Base-by-base conservation (phyloP, 352 stramenopile species). In the Globisporangium carolinianum region DNA sequence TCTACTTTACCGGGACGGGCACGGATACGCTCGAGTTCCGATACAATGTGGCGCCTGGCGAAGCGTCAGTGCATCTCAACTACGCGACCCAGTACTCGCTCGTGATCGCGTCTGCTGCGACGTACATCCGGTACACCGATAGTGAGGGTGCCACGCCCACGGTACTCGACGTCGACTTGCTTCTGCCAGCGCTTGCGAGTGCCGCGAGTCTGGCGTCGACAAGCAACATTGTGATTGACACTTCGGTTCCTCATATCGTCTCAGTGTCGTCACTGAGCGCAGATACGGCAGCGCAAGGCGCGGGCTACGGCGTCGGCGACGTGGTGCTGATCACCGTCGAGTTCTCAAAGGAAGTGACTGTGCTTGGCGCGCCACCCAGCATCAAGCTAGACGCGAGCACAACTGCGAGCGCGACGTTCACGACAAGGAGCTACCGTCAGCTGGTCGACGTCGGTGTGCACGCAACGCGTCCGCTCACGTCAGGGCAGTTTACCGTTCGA, bases 401-500 rank as follows among this genome's bases (percentile, higher is more conserved):
- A 0, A 67, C 55, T 1, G 58, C 58, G 15, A 7, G 39, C 3
- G 83, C 81, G 3, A 62, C 24, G 1, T 84, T 92, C 55, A 78
- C 71, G 0, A 80, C 80, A 12, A 67, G 51, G 8, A 68, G 77
- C 0, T 80, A 83, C 52, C 76, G 79, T 0, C 82, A 92, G 46
- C 54, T 90, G 1, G 63, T 92, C 11, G 82, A 92, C 35, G 64
- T 92, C 37, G 82, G 79, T 3, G 76, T 88, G 0, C 53, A 80
- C 37, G 73, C 79, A n/a, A 62, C 75, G 17, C 62, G 63, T 18
- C 73, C 75, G 0, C 42, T 92, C 14, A 80, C 60, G 3, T 88
- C 71, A 1, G 82, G 82, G 3, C 77, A 92, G 55, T 92, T 87
- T 60, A 70, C 71, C 0, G 48, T 92, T 17, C 55, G 57, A 6